Base-by-base conservation (phyloP, 495 filamentous ascomycete genomes). In the Clavariopsis aquatica region DNA sequence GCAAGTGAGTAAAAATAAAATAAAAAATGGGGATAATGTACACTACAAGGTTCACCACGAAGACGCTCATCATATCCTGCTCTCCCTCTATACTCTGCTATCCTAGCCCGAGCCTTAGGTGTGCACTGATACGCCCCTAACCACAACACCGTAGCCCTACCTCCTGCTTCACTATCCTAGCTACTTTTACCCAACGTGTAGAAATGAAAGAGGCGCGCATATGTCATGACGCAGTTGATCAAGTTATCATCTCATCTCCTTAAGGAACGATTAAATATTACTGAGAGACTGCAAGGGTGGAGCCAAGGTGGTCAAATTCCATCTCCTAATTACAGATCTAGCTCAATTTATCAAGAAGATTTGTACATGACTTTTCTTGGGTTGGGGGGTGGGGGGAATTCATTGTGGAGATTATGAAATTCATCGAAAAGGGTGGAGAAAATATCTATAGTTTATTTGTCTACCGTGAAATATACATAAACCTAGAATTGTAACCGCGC, bases 181-280 rank as follows among this genome's bases (percentile, higher is more conserved):
- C n/a, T n/a, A n/a, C n/a, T n/a, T n/a, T n/a, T n/a, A n/a, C 82
- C 57, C 58, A 65, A 1, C 31, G 67, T 10, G 47, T 63, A 1
- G 78, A 79, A 0, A 77, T 76, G 10, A 80, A 80, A n/a, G n/a
- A n/a, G 60, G 60, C 81, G 43, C 68, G 81, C 27, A 74, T 68
- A 3, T 80, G 71, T 64, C 79, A 83, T 49, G 80, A 78, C 1
- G 38, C 15, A 26, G 49, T 23, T 23, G 19, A 52, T 52, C 10
- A 45, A 73, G 22, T 62, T 76, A 52, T 68, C 71, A n/a, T n/a
- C n/a, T n/a, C n/a, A n/a, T 38, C 23, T 65, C 19, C 34, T 66
- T 24, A 71, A 71, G 73, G 69, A 13, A 73, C 73, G n/a, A 65
- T 65, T 9, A 9, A 72, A n/a, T 75, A 70, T 52, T 65, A 58